Base-by-base conservation (phyloP, 257 asterid genomes). In the Penstemon eatonii region DNA sequence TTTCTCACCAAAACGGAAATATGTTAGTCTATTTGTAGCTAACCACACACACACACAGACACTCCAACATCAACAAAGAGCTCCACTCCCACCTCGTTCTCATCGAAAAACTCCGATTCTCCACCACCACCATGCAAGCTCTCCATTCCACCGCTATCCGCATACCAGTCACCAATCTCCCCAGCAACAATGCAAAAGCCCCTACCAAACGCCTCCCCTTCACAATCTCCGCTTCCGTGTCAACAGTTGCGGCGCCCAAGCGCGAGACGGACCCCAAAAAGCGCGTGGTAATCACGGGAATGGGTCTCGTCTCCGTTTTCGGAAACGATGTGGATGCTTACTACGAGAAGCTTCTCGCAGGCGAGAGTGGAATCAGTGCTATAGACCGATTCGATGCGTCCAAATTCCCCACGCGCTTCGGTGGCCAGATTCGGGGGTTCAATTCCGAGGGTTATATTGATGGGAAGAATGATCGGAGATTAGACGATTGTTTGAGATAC, bases 371-470 rank as follows among this genome's bases (percentile, higher is more conserved):
- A 4, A 66, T 66, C 4, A 52, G 60, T 52, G 11, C 60, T 5
- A 66, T 66, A n/a, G 70, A 66, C 61, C 50, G 70, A 5, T 66
- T 52, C 13, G 70, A 66, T 38, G 70, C 40, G 9, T 52, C 61
- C 7, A 3, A 41, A n/a, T 55, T 67, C 55, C 86, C 86, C 55
- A 81, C 86, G 60, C 84, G 84, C 12, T 81, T 84, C 53, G 89
- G 81, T 47, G 89, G 89, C 11, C 89, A 84, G 79, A 84, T 84
- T 57, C 61, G 89, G 73, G 84, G 81, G 5, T 84, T 84, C 76
- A 65, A 66, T 11, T 45, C 84, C 11, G 86, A 81, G 70, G 86
- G 86, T 2, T 84, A 81, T 53, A 81, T 84, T 13, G 89, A 84
- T 60, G 86, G 84, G 5, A 81, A 81, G 79, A 84, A 81, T 45